Base-by-base conservation (phyloP, 345 rosid species). In the Salix caprea region DNA sequence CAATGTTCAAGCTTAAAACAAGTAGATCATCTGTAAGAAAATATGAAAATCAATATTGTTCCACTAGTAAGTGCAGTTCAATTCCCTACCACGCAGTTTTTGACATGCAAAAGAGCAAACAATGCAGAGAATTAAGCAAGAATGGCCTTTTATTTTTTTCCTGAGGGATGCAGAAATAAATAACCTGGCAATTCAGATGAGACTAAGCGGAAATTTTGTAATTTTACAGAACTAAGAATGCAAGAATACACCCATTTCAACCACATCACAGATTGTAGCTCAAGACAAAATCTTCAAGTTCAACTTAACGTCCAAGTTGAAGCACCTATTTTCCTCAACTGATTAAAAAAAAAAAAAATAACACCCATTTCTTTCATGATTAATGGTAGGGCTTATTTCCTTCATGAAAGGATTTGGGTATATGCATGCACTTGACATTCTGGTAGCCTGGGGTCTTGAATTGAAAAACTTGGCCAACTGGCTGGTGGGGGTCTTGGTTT, bases 401-500 rank as follows among this genome's bases (percentile, higher is more conserved):
- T 70, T 77, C 19, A 70, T 32, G 70, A 26, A 36, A 44, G 48
- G 74, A 76, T 46, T 70, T 61, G 28, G 34, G 34, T 32, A 28
- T 28, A 76, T 69, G 69, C 79, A 75, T 76, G 73, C 61, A 76
- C 67, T 69, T 24, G 37, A 32, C 62, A 70, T 9, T 69, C 37
- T 15, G 34, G n/a, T 62, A 64, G 28, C 34, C 70, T 32, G 54
- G 54, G 4, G 52, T 67, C 65, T 75, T 24, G 44, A 36, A 56
- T 12, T 58, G 62, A 58, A 58, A 58, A 37, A 54, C 36, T 39
- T 56, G 67, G 52, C 78, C 32, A 34, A 4, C 36, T 34, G 1
- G 36, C 36, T 4, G 6, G 36, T 34, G 36, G 6, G 36, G 36
- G 32, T 32, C 34, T 32, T 32, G 34, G 0, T 4, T 32, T 4